Evolutionary conservation across 345 rosid species (phyloP).

Genomic region (Luvunga scandens): DNA sequence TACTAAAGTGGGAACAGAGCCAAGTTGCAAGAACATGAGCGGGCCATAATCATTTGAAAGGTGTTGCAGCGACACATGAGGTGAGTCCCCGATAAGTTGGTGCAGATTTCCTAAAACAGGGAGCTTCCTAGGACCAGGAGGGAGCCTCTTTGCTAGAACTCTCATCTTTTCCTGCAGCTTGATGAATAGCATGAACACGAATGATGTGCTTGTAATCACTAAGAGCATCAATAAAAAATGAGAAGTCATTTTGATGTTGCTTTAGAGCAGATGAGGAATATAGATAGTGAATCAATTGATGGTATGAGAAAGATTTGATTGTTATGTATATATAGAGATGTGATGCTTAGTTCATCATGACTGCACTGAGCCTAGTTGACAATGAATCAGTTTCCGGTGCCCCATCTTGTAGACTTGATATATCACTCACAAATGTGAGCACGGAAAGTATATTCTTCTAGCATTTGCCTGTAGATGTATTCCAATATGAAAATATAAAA

Average conservation of each 20-base stretch:
- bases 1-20: slow-evolving; percentile 35
- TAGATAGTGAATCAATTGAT: neutral
- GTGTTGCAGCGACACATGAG: slow-evolving; percentile 29
- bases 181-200: neutral
- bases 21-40: slow-evolving; percentile 43
- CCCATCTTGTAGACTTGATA: no score
- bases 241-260: neutral
- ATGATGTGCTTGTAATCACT: neutral
- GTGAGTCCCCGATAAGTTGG: slow-evolving; percentile 24
- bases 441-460: no score
- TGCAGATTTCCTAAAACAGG: slow-evolving; percentile 43
- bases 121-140: slow-evolving; percentile 41
- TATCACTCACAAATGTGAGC: no score
- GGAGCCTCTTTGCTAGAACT: slow-evolving; percentile 17
- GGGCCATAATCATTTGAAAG: slow-evolving; percentile 37
- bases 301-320: neutral
- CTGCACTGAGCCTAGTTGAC: neutral
- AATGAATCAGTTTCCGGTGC: no score
- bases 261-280: neutral
- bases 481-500: no score
- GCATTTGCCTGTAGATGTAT: no score
- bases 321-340: neutral
- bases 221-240: neutral
- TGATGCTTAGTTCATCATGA: neutral
- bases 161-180: neutral